Evolutionary conservation across 352 stramenopile species (phyloP).

Genomic region (Phytophthora aleatoria): DNA sequence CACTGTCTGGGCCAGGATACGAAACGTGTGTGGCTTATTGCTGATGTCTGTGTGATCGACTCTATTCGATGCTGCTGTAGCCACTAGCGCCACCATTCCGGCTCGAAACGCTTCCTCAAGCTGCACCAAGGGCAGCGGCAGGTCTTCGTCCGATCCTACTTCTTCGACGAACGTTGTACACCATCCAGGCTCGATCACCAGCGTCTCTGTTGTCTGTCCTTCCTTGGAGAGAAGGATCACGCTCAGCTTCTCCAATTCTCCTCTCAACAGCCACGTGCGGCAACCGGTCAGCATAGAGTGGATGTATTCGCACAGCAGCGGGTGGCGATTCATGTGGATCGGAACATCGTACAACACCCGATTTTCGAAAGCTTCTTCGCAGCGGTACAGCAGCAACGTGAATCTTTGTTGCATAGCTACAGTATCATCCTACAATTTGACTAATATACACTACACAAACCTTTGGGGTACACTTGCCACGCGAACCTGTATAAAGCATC

Average conservation of each 20-base stretch:
- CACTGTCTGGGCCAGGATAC: constrained; percentile 64
- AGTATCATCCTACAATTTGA: neutral
- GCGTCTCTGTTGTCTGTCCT: constrained; percentile 46
- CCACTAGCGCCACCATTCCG: constrained; percentile 61
- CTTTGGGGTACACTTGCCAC: constrained; percentile 61
- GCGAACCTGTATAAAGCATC: constrained; percentile 42
- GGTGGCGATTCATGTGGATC: constrained; percentile 81
- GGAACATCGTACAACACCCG: constrained; percentile 76
- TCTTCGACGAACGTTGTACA: constrained; percentile 22
- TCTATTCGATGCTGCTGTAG: constrained; percentile 25
- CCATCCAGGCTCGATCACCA: constrained; percentile 63
- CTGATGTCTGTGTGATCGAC: constrained; percentile 1
- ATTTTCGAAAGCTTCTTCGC: constrained; percentile 62
- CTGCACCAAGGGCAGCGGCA: constrained; percentile 44
- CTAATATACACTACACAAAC: constrained; percentile 26
- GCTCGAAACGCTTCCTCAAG: constrained; percentile 71
- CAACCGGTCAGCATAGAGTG: constrained; percentile 74
- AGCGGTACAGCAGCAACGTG: neutral
- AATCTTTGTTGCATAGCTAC: neutral
- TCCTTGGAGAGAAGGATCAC: constrained; percentile 59
- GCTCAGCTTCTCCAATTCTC: constrained; percentile 72
- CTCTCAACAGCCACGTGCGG: constrained; percentile 55
- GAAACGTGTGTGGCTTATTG: constrained; percentile 53
- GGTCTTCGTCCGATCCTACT: constrained; percentile 25
- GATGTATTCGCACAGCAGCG: constrained; percentile 78